Evolutionary conservation across 2,329 filamentous ascomycete genomes (phyloP), one percentile per base, ranked within the genome.

Genomic region (Epichloe coenophiala): DNA sequence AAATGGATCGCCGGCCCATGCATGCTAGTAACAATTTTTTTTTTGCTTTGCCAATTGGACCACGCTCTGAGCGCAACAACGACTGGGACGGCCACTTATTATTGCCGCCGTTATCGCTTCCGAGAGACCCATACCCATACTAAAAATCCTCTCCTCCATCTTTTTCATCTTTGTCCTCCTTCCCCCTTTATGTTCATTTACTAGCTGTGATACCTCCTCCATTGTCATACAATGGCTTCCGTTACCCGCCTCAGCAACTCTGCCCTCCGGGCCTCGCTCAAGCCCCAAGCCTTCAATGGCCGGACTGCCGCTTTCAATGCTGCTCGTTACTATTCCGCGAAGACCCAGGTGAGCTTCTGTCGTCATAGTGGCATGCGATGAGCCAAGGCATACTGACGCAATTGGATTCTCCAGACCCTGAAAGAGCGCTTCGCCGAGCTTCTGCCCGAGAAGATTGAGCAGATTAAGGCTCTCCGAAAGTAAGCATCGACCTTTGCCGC

Each of bases 401-500:
- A 54, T 52, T 45, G 43, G 37, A 17, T 42, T 42, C 13, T 13
- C 19, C 50, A 98, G 93, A 89, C 89, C 61, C 76, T 98, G 68
- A 98, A 98, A 80, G 93, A 98, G 71, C 91, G 89, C 68, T 97
- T 98, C 71, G 91, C 91, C 68, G 90, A 93, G 71, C 85, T 91
- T 66, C 79, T 98, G 57, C 93, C 93, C 63, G 88, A 84, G 70
- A 94, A 97, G 82, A 85, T 96, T 68, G 93, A 98, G 76, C 88
- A 97, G 82, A 89, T 98, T 78, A 98, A 98, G 88, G 83, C 88
- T 72, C 84, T 98, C 66, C 83, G 88, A 72, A 96, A 96, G 88
- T 95, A 77, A 69, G 84, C 42, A 47, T 15, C 35, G 8, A 39
- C 8, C 9, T 12, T 12, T 43, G 21, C 23, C n/a, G 37, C 23